Base-by-base conservation (phyloP, 768 basidiomycete species). In the Trametes cinnabarina region DNA sequence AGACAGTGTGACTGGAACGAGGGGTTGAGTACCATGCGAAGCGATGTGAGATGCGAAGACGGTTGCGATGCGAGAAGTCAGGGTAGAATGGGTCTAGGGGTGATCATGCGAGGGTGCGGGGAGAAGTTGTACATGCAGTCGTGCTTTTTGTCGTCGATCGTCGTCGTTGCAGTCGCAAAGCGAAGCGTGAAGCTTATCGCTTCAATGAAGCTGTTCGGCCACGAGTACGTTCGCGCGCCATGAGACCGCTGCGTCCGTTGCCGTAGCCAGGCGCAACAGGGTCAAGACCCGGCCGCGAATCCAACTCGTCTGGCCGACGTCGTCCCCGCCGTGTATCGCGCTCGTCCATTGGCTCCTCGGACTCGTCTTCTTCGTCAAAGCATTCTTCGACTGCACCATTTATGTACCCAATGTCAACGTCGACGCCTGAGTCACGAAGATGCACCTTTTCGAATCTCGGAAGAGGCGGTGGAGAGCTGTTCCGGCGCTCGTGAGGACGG, bases 211-310 rank as follows among this genome's bases (percentile, higher is more conserved):
- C 19, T 25, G 44, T 41, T 35, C 59, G 37, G 20, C 55, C 64
- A 6, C 67, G 68, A 25, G 59, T 60, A 5, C 75, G 72, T 53
- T 74, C 74, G 43, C 77, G 74, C 39, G 76, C 73, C 65, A 81
- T 61, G 48, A 89, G 69, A 7, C 87, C 88, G 62, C 86, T 88
- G 49, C 87, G 80, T 51, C 87, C 87, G 40, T 73, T 74, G 5
- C 86, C 87, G 57, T 73, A 83, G 9, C 87, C 87, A 35, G 86
- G 86, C 2, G 82, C 85, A 35, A 76, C 72, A n/a, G 71, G 32
- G 26, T 60, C 65, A 2, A 44, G 43, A 22, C 44, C 71, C 32
- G 73, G 30, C 12, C 34, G 73, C 46, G 64, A 64, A 41, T 80
- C 78, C 50, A 87, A 70, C 65, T 86, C 84, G 6, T 82, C 77